Conservation (phyloP, 352 stramenopile genomes). For the Bremia lactucae region DNA sequence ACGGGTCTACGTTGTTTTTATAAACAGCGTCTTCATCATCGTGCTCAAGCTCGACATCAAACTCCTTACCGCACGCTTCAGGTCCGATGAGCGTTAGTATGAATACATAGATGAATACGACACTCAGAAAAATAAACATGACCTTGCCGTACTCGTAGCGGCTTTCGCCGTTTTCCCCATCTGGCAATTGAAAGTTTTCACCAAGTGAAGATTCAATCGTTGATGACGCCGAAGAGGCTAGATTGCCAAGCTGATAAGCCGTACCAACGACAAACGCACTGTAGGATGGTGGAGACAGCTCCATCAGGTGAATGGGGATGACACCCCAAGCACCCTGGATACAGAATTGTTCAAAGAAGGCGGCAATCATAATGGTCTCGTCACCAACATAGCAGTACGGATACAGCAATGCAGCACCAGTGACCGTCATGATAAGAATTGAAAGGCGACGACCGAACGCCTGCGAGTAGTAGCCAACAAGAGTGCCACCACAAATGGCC, state of each 20-base stretch:
- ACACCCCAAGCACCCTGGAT: conserved; percentile 46
- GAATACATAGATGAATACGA: conserved; percentile 41
- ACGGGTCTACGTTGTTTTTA: conserved; percentile 20
- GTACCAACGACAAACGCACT: conserved; percentile 37
- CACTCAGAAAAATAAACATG: conserved; percentile 32
- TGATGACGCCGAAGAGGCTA: conserved; percentile 39
- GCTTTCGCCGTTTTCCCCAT: conserved; percentile 10
- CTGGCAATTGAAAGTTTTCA: conserved; percentile 33
- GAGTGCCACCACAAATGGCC: conserved; percentile 34
- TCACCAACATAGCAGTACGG: conserved; percentile 32
- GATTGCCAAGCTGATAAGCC: conserved; percentile 43
- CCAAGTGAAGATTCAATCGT: conserved; percentile 40
- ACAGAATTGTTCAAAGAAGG: conserved; percentile 32
- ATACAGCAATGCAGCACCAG: conserved; percentile 30
- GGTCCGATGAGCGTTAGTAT: conserved; percentile 36
- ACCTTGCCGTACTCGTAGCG: conserved; percentile 46
- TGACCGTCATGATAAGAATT: conserved; percentile 26
- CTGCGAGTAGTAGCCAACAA: conserved; percentile 47
- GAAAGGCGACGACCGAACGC: conserved; percentile 33
- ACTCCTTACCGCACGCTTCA: conserved; percentile 38
- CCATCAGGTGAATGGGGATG: conserved; percentile 32
- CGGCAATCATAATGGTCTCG: conserved; percentile 24
- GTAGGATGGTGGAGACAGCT: conserved; percentile 43
- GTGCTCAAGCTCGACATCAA: conserved; percentile 30
- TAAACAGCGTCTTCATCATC: conserved; percentile 25